Evolutionary conservation across 2,329 filamentous ascomycete genomes (phyloP), one percentile per base, ranked within the genome.

Genomic region (Pezicula carpinea): DNA sequence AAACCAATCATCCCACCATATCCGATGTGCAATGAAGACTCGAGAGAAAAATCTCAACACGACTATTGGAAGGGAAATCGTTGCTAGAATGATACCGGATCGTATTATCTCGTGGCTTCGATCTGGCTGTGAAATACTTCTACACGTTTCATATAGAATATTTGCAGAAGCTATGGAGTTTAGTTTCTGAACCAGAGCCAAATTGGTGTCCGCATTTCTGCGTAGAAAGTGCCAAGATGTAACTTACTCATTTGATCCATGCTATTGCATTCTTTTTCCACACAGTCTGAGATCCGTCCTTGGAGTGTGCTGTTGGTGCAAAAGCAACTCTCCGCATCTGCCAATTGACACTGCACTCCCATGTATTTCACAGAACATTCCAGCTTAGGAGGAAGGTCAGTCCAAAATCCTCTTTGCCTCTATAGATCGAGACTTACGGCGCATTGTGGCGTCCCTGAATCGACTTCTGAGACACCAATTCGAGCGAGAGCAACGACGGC

Each of bases 1-100:
- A 10, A 46, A 46, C 46, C 46, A 52, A 36, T 56, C 54, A 48
- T 58, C 55, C 34, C 45, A 52, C 49, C 52, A 53, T n/a, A 56
- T 22, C 21, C 14, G 49, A 14, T 43, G 29, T 13, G 50, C 42
- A 11, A 58, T 45, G 19, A 39, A 34, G n/a, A 35, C 23, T 21
- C 55, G 51, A 0, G 55, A 56, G 17, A 51, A 11, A 7, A 56
- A 43, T 31, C 55, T 43, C 26, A 58, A 39, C 2, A 44, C 23
- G 10, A 58, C 38, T 5, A 54, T 36, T 3, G 46, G 44, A 21
- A 51, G 52, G 8, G 53, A 52, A 26, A 58, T 22, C 2, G 43
- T 39, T 13, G 51, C 32, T 2, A 54, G 44, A 17, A 50, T 44
- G 11, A 53, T 49, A 15, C 38, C 40, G 26, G 35, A 39, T n/a